Base-by-base conservation (phyloP, 2,329 filamentous ascomycete species). In the Chalaropsis thielavioides region DNA sequence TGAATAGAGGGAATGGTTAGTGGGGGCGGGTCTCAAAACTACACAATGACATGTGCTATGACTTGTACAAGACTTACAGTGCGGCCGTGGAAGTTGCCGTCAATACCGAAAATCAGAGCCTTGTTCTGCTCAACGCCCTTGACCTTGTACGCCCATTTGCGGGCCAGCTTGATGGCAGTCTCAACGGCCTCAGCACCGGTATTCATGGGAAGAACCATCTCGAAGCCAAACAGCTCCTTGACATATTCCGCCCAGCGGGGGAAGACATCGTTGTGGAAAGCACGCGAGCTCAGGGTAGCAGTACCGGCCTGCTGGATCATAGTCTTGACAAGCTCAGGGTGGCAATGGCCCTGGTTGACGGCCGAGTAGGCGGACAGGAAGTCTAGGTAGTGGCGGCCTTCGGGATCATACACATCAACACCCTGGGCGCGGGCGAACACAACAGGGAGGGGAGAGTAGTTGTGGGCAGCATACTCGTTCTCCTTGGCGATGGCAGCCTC, bases 161-260 rank as follows among this genome's bases (percentile, higher is more conserved):
- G 83, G 67, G 92, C 92, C 76, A 97, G 86, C 81, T 97, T 97
- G 77, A 97, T 86, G 13, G 88, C 92, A 0, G 92, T 96, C 81
- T 97, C 92, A 43, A 96, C 91, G 8, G 92, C 92, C 77, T 97
- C 92, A 24, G 92, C 92, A 67, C 92, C 92, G 1, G 92, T 97
- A 80, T 96, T 96, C 92, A 97, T 96, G 69, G 92, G 92, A 75
- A 97, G 77, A 41, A 96, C 90, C 92, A 96, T 96, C 76, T 97
- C 92, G 74, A 95, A 97, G 68, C 90, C 91, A 74, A 96, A 96
- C 73, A 89, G 86, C 69, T 84, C 77, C 70, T 89, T 92, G 69
- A 96, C 87, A 77, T 94, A 96, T 77, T 96, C 87, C 6, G 92
- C 92, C 81, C 95, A 97, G 69, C 88, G 86, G 66, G 92, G 92